A percentile compares a stretch with the other conserved stretches of the same genome.
Evolutionary conservation across 2,329 filamentous ascomycete species (phyloP).

Genomic region (Colletotrichum chrysophilum): DNA sequence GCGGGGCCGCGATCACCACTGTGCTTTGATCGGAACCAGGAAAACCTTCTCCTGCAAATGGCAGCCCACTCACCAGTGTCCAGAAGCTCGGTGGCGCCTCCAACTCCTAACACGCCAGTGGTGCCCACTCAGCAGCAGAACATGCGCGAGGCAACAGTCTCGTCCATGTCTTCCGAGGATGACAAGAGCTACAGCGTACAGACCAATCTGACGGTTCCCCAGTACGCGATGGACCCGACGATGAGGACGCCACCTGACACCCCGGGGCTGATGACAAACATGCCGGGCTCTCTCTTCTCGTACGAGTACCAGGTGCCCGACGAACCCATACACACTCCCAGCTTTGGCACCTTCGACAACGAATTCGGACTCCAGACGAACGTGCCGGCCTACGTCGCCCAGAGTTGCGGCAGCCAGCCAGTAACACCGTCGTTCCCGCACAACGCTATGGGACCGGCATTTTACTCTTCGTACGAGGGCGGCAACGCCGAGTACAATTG

Average conservation of each 20-base stretch:
- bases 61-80: conserved; percentile 45
- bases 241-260: conserved; percentile 60
- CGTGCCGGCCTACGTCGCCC: conserved; percentile 52
- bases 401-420: conserved; percentile 48
- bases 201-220: conserved; percentile 25
- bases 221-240: conserved; percentile 42
- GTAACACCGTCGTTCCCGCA: conserved; percentile 52
- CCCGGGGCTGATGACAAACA: conserved; percentile 50
- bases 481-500: conserved; percentile 57
- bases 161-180: conserved; percentile 44
- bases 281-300: conserved; percentile 44
- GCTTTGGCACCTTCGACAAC: conserved; percentile 45
- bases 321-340: conserved; percentile 54
- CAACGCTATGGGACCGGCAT: conserved; percentile 46
- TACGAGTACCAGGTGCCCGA: conserved; percentile 46
- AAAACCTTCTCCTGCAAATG: conserved; percentile 46
- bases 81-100: conserved; percentile 49
- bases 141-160: conserved; percentile 43
- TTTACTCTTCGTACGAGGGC: conserved; percentile 38
- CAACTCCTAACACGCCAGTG: conserved; percentile 55
- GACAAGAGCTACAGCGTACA: conserved; percentile 28
- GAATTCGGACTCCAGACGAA: conserved; percentile 45
- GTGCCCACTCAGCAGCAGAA: conserved; percentile 41
- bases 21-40: conserved; percentile 49
- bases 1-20: conserved; percentile 48